Conservation (phyloP, 129 eudicot genomes). For the Pittosporum tobira region DNA sequence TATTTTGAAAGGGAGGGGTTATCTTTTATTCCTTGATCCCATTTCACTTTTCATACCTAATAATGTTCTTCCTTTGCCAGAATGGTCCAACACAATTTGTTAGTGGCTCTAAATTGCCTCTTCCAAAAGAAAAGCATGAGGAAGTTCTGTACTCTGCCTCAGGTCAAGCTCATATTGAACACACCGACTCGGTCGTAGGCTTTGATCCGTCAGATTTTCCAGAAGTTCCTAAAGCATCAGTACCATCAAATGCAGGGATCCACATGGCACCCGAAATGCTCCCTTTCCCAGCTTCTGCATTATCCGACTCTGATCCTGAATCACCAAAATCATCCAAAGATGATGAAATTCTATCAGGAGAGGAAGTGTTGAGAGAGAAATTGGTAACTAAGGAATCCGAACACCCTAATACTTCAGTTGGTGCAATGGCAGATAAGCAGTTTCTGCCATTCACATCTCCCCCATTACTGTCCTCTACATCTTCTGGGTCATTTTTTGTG, state of each 20-base stretch:
- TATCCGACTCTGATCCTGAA: conserved; percentile 43
- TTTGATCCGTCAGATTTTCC: conserved; percentile 66
- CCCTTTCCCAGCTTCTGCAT: conserved; percentile 75
- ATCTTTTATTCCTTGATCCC: neutral
- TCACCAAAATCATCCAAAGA: conserved; percentile 14
- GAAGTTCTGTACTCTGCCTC: conserved; percentile 25
- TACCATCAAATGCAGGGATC: conserved; percentile 31
- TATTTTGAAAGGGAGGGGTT: no score
- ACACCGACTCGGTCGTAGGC: conserved; percentile 50
- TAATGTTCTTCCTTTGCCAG: conserved; percentile 23
- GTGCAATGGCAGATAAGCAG: conserved; percentile 38
- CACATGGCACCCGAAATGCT: conserved; percentile 64
- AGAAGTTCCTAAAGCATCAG: conserved; percentile 63
- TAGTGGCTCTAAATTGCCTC: conserved; percentile 46
- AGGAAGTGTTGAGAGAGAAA: no score
- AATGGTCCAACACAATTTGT: conserved; percentile 61
- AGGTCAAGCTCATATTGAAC: conserved; percentile 24
- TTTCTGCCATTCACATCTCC: conserved; percentile 65
- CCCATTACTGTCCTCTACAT: conserved; percentile 28
- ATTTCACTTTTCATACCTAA: neutral
- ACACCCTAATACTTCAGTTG: conserved; percentile 14
- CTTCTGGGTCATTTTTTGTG: no score
- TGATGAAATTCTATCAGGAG: conserved; percentile 7
- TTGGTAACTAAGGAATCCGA: no score
- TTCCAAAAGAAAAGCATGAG: conserved; percentile 47